Evolutionary conservation across 768 basidiomycete genomes (phyloP).

Genomic region (Trametes coccinea): DNA sequence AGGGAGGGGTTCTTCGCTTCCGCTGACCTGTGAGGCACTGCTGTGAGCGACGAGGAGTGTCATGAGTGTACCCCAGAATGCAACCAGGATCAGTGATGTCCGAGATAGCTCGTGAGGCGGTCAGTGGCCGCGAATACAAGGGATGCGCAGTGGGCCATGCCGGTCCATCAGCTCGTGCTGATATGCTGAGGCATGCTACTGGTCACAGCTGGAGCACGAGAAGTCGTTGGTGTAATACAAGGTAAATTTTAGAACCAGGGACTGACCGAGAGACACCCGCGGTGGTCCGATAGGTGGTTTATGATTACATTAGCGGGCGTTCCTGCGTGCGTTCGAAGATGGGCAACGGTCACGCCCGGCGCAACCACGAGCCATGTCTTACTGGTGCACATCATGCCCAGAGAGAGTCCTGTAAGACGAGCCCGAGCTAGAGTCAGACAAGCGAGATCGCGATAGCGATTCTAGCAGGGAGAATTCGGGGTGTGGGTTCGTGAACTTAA

Average conservation of each 20-base stretch:
- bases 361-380: background rate
- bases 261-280: conserved; percentile 2
- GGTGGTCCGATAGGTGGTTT: background rate
- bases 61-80: background rate
- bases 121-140: background rate
- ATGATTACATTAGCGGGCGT: too few species aligned
- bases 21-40: conserved; percentile 10
- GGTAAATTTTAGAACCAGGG: background rate
- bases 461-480: background rate
- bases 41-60: conserved; percentile 3
- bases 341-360: background rate
- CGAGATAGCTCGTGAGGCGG: conserved; percentile 5
- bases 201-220: background rate
- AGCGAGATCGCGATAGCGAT: conserved; percentile 19
- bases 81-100: conserved; percentile 12
- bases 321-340: background rate
- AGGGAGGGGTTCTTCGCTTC: conserved; percentile 2
- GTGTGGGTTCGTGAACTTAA: background rate
- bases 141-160: background rate
- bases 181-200: background rate
- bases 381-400: background rate
- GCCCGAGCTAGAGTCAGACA: background rate
- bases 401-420: background rate
- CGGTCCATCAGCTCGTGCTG: conserved; percentile 19
- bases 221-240: background rate